A percentile compares a stretch with the other conserved stretches of the same genome.
phyloP scores from a whole-genome alignment of 208 protist genomes.

The Histomonas meleagridis region DNA sequence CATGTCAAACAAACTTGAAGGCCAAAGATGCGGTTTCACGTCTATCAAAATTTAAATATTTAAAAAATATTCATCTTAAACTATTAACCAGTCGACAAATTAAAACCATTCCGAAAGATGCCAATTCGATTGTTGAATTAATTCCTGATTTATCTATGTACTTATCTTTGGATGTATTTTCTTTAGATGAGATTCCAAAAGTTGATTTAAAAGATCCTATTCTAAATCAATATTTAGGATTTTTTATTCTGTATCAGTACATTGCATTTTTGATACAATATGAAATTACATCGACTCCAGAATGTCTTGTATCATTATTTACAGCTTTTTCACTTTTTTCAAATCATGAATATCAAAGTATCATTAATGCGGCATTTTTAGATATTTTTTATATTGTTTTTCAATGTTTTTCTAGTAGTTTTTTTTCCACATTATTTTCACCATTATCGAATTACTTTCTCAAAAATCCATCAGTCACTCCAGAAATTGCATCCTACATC shows the following conservation, averaged over 20 bases:
- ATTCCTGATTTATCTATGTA: no score
- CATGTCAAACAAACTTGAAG: no score
- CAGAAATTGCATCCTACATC: not conserved
- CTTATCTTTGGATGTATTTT: no score
- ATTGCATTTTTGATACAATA: not conserved
- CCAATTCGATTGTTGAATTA: no score
- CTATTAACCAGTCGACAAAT: no score
- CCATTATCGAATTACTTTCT: not conserved
- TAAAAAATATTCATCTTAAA: no score
- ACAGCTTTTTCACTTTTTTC: not conserved
- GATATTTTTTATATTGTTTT: not conserved
- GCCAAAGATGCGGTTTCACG: no score
- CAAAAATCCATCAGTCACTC: not conserved
- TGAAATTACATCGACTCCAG: not conserved
- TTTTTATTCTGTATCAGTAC: not conserved
- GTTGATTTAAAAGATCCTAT: no score
- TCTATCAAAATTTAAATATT: no score
- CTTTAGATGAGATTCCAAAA: no score
- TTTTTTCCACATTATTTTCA: not conserved
- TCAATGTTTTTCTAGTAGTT: not conserved
- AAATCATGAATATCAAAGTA: not conserved
- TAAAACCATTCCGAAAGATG: no score
- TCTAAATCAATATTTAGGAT: not conserved
- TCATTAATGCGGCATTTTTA: not conserved
- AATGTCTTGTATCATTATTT: not conserved